A percentile compares a stretch with the other conserved stretches of the same genome.
Evolutionary conservation across 163 green algal genomes (phyloP).

Genomic region (Volvox carteri): DNA sequence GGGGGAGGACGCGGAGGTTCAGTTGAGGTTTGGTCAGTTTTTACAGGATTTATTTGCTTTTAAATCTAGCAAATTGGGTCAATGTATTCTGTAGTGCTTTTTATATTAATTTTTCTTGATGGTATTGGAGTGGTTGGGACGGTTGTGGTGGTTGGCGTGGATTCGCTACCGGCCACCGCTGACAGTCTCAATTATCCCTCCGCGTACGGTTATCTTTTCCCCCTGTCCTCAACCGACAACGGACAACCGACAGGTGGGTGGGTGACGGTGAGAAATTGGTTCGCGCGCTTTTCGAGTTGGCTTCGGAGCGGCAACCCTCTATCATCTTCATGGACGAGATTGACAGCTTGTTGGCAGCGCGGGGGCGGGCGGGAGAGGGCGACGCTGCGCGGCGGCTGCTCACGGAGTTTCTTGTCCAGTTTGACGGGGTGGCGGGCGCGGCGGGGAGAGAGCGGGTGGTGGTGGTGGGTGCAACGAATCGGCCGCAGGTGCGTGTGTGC

Average conservation of each 20-base stretch:
- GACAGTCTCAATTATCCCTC: no score
- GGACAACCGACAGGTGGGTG: slow-evolving; percentile 67
- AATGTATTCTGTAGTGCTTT: no score
- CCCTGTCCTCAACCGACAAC: no score
- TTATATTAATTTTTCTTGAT: no score
- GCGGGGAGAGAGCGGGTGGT: slow-evolving; percentile 44
- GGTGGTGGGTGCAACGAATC: slow-evolving; percentile 67
- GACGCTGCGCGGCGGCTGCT: slow-evolving; percentile 96
- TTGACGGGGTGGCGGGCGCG: slow-evolving; percentile 74
- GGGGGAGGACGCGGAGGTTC: no score
- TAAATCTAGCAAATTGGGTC: no score
- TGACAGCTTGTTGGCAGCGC: slow-evolving; percentile 79
- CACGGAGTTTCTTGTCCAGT: slow-evolving; percentile 97
- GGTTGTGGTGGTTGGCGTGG: neutral
- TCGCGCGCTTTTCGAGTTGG: slow-evolving; percentile 72
- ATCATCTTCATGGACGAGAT: slow-evolving; percentile 97
- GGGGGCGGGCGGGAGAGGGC: slow-evolving; percentile 80
- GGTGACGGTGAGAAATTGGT: slow-evolving; percentile 92
- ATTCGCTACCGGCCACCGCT: neutral
- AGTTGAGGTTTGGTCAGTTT: no score
- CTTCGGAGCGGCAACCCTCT: slow-evolving; percentile 78
- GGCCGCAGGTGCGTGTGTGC: slow-evolving; percentile 28
- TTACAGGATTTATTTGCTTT: no score
- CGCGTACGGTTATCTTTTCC: no score
- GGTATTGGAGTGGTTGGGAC: no score